Base-by-base conservation (phyloP, 495 filamentous ascomycete genomes). In the Choiromyces venosus region DNA sequence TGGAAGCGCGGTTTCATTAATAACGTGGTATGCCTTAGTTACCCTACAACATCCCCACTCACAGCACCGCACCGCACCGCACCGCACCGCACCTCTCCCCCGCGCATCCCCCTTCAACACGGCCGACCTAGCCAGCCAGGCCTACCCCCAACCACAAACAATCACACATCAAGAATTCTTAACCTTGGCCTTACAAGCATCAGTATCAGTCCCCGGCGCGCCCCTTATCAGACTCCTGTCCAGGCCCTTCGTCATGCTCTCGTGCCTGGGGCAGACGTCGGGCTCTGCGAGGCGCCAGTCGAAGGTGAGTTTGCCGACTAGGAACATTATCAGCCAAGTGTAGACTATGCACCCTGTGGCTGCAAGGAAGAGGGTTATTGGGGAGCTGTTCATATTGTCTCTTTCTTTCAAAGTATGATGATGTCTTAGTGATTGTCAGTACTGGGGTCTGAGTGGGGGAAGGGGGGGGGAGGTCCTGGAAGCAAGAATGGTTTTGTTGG, bases 271-370 rank as follows among this genome's bases (percentile, higher is more conserved):
- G 46, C 46, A 56, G 46, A 56, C n/a, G n/a, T 29, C 52, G n/a
- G n/a, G 52, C 52, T 61, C 52, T 61, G 52, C 52, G 52, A 61
- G 52, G 52, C n/a, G 9, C 46, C 46, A 56, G 25, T 61, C 52
- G n/a, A 61, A 61, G n/a, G 52, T 61, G 10, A 61, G 0, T 7
- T 25, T 61, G 52, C n/a, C n/a, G 52, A 61, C 52, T 21, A 61
- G n/a, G 52, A 61, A 1, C 9, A 61, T 61, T 29, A 16, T 1
- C 52, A 61, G 25, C 52, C 52, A 61, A 4, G 52, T 29, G 4
- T 61, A 61, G 1, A 25, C 52, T 29, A 61, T 29, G n/a, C 25
- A 10, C 10, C 1, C 25, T 9, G n/a, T 29, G 9, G 29, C n/a
- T 29, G 52, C 52, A 12, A 61, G 10, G n/a, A 29, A 61, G n/a